Conservation (phyloP, 2,329 filamentous ascomycete genomes). For the Sarocladium strictum region DNA sequence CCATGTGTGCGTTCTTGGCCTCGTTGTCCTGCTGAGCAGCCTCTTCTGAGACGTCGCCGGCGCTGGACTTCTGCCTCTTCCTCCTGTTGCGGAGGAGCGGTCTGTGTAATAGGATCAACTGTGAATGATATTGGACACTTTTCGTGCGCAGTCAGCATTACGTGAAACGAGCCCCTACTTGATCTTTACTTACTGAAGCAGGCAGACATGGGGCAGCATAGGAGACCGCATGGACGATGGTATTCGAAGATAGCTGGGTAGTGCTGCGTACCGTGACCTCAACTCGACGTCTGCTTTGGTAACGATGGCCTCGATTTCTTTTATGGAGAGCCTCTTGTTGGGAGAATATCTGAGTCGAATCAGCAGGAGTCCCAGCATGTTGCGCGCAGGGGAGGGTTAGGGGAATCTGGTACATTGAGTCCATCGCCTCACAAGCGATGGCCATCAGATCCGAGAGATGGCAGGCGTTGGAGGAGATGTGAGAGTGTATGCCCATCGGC, state of each 20-base stretch:
- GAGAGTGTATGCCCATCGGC: too few species aligned
- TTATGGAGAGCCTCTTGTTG: not conserved
- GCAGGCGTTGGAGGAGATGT: slow-evolving; percentile 9
- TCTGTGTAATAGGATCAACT: slow-evolving; percentile 17
- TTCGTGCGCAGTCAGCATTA: too few species aligned
- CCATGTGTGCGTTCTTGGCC: slow-evolving; percentile 11
- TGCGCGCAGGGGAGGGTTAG: not conserved
- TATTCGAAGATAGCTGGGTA: slow-evolving; percentile 14
- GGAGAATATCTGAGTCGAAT: not conserved
- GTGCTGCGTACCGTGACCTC: slow-evolving; percentile 13
- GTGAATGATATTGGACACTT: slow-evolving; percentile 19
- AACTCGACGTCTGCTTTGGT: slow-evolving; percentile 15
- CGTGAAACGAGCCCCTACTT: too few species aligned
- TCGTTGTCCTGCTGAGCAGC: not conserved
- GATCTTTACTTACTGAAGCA: too few species aligned
- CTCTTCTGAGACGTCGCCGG: not conserved
- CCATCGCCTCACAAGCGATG: slow-evolving; percentile 16
- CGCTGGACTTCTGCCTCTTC: not conserved
- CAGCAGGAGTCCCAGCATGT: not conserved
- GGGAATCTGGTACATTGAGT: slow-evolving; percentile 12
- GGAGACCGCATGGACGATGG: slow-evolving; percentile 12
- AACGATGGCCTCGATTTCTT: slow-evolving; percentile 12
- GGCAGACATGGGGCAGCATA: slow-evolving; percentile 17
- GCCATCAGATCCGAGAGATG: slow-evolving; percentile 15
- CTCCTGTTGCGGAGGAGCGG: slow-evolving; percentile 12